phyloP scores from a whole-genome alignment of 495 filamentous ascomycete species.

The Cercophora newfieldiana region DNA sequence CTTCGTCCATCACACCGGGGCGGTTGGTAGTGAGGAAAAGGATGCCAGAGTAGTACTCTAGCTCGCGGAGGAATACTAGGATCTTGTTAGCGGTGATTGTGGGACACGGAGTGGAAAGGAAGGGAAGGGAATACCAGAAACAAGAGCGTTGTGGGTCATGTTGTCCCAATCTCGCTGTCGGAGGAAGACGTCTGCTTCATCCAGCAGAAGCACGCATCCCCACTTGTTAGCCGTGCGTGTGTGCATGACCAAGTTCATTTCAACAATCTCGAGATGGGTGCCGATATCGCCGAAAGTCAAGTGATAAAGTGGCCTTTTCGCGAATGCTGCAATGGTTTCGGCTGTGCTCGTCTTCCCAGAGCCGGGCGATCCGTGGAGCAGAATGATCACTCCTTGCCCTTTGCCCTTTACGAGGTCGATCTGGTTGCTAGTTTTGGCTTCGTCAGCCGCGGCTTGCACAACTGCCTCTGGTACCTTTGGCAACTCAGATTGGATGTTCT shows the following conservation, averaged over 20 bases:
- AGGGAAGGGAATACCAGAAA: neutral
- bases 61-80: constrained; percentile 2
- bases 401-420: constrained; percentile 13
- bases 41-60: constrained; percentile 6
- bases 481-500: too few relatives aligned
- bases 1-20: neutral
- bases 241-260: neutral
- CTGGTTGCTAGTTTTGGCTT: neutral
- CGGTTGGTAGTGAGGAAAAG: constrained; percentile 2
- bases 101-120: neutral
- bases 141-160: neutral
- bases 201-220: neutral
- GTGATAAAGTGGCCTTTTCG: neutral
- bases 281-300: neutral
- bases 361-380: neutral
- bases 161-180: neutral
- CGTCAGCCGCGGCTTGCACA: neutral
- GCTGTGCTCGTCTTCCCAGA: constrained; percentile 5
- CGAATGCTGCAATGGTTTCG: neutral
- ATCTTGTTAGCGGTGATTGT: neutral
- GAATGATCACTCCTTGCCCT: constrained; percentile 4
- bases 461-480: neutral
- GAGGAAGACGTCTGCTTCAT: constrained; percentile 4
- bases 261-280: neutral
- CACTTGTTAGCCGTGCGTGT: neutral